phyloP scores from a whole-genome alignment of 805 yeast species.

The Metschnikowia chrysomelidarum region DNA sequence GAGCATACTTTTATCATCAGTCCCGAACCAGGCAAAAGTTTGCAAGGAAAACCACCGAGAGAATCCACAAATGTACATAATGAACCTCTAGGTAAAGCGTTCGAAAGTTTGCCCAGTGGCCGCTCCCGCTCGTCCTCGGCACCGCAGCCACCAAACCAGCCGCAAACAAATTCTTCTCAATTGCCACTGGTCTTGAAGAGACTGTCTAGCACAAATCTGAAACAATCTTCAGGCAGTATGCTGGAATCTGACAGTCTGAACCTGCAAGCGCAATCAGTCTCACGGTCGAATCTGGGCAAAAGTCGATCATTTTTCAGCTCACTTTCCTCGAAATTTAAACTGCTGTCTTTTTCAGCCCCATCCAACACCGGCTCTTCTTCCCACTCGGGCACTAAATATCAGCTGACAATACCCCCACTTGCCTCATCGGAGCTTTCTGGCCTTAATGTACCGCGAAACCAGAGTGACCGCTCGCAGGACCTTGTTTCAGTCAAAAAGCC shows the following conservation, averaged over 20 bases:
- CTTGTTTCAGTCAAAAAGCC: slow-evolving; percentile 25
- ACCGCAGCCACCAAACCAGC: slow-evolving; percentile 13
- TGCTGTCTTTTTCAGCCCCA: slow-evolving; percentile 12
- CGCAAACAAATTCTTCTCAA: too few relatives aligned
- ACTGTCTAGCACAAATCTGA: too few relatives aligned
- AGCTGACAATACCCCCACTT: slow-evolving; percentile 1
- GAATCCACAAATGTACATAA: too few relatives aligned
- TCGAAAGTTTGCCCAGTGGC: too few relatives aligned
- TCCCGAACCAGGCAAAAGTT: too few relatives aligned
- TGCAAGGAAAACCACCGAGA: too few relatives aligned
- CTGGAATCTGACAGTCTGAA: too few relatives aligned
- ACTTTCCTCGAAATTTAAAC: slow-evolving; percentile 40
- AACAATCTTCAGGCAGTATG: too few relatives aligned
- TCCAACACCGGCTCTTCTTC: slow-evolving; percentile 4
- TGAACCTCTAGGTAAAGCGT: too few relatives aligned
- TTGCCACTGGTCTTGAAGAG: too few relatives aligned
- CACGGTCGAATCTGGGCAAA: slow-evolving; percentile 12
- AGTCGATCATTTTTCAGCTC: slow-evolving; percentile 34
- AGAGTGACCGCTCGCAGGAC: slow-evolving; percentile 19
- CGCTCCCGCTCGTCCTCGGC: slow-evolving; percentile 28
- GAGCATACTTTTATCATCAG: too few relatives aligned
- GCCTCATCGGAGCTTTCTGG: slow-evolving; percentile 4
- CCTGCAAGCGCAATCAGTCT: slow-evolving; percentile 1
- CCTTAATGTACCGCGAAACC: slow-evolving; percentile 3
- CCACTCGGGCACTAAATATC: not conserved